Base-by-base conservation (phyloP, 2,329 filamentous ascomycete genomes). In the Emmonsiellopsis sp. region DNA sequence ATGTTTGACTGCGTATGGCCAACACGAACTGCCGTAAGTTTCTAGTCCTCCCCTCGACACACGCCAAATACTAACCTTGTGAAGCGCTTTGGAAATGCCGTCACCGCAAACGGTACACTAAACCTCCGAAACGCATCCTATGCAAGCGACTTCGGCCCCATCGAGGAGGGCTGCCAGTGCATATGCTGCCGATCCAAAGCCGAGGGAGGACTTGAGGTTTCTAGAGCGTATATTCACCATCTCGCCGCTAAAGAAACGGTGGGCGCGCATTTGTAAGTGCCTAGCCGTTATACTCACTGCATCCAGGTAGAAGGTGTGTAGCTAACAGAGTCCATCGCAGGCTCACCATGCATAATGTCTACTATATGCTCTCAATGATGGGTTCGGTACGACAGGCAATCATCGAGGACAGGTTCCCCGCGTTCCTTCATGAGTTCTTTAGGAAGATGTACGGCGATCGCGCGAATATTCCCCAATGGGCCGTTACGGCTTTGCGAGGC, bases 1-100 rank as follows among this genome's bases (percentile, higher is more conserved):
- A 98, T 98, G 93, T 98, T 98, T 67, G 93, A 98, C 72, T 98
- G 94, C 66, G 93, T 98, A 6, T 98, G 93, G 93, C 94, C 93
- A 1, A 97, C 93, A 4, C 80, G 93, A 52, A 98, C 93, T 37
- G 93, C 93, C 6, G 80, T 82, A 71, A 66, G 77, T 65, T 11
- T 34, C 37, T 36, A n/a, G 34, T 6, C 53, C 14, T 11, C 37
- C 43, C 42, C 42, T 33, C 49, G 6, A 37, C 42, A 45, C 11
- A 49, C 27, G 10, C 6, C 42, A 33, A 31, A 49, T 46, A 37
- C 39, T 21, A 42, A 46, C 44, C 37, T 34, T 27, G 33, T 17
- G 21, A 42, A 82, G 66, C 84, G 93, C 36, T 98, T 98, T 65
- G 93, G 94, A 55, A 96, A 96, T 65, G 93, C 92, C 39, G 82